phyloP scores from a whole-genome alignment of 1,284 basidiomycete species.

The Kwoniella shivajii region DNA sequence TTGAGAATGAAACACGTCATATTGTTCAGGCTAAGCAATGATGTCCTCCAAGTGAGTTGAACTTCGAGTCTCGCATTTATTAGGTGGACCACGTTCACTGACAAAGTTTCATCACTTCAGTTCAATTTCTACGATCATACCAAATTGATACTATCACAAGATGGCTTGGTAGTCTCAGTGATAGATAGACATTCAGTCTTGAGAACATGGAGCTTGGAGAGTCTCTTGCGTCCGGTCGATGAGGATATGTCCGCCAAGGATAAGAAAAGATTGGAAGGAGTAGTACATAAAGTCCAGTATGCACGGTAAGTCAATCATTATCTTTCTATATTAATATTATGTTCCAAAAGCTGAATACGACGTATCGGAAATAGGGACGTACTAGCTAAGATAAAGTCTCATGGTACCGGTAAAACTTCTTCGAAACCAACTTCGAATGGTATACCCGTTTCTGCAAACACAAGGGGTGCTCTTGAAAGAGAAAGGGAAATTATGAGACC shows the following conservation, averaged over 20 bases:
- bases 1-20: conserved; percentile 95
- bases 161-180: conserved; percentile 77
- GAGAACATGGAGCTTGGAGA: conserved; percentile 71
- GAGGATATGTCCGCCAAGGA: conserved; percentile 33
- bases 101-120: conserved; percentile 55
- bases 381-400: conserved; percentile 32
- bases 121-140: conserved; percentile 99
- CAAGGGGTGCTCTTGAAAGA: conserved; percentile 4
- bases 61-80: too few species aligned
- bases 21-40: conserved; percentile 93
- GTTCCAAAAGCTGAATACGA: background rate
- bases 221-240: conserved; percentile 61
- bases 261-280: conserved; percentile 38
- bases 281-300: conserved; percentile 48
- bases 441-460: conserved; percentile 10
- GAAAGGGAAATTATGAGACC: conserved; percentile 20
- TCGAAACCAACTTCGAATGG: background rate
- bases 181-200: conserved; percentile 86
- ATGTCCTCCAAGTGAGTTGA: conserved; percentile 83
- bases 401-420: conserved; percentile 8
- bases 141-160: conserved; percentile 83
- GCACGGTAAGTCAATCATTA: conserved; percentile 34
- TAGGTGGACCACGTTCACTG: too few species aligned
- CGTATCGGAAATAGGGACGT: conserved; percentile 26
- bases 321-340: background rate